Evolutionary conservation across 2,329 filamentous ascomycete genomes (phyloP), one percentile per base, ranked within the genome.

Genomic region (Colletotrichum filicis): DNA sequence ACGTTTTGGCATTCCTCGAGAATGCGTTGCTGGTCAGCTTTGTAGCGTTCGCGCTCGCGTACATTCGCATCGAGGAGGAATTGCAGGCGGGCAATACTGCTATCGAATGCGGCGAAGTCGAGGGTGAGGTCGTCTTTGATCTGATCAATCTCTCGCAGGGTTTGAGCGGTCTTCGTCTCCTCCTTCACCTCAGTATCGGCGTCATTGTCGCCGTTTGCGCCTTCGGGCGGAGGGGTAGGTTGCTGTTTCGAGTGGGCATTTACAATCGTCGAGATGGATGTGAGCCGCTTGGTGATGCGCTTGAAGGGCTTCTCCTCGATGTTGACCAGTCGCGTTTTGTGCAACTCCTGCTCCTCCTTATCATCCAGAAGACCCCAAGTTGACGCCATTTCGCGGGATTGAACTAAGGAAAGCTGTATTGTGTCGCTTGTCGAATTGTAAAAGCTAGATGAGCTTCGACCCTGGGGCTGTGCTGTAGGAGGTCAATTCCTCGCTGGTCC

Each of bases 291-390:
- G 26, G 94, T 94, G 73, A 98, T 91, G 74, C 95, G 93, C 82
- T 94, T 94, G 86, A 97, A 98, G 0, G 95, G 95, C 71, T 95
- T 95, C 80, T 97, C 94, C 86, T 98, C 96, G 74, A 98, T 93
- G 75, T 94, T 94, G 49, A 98, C 89, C 4, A 98, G 92, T 55
- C 96, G 94, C 35, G 90, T 89, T 79, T 95, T 96, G 86, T 98
- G 96, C 49, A 98, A 92, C 75, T 95, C 92, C 81, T 95, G 92
- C 84, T 95, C 93, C 76, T 95, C 93, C 75, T 89, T 88, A 76
- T 93, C 92, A 68, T 95, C 92, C 61, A 97, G 86, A 60, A 95
- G 85, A 57, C 89, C 87, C 86, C 92, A 95, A 60, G 82, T 81
- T 26, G 86, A 82, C 26, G 86, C 79, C 85, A 87, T 86, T 68